These are phyloP conservation scores for Lachnellula cervina DNA, from an alignment of 2,329 filamentous ascomycete species.

Conservation along the genomic window DNA sequence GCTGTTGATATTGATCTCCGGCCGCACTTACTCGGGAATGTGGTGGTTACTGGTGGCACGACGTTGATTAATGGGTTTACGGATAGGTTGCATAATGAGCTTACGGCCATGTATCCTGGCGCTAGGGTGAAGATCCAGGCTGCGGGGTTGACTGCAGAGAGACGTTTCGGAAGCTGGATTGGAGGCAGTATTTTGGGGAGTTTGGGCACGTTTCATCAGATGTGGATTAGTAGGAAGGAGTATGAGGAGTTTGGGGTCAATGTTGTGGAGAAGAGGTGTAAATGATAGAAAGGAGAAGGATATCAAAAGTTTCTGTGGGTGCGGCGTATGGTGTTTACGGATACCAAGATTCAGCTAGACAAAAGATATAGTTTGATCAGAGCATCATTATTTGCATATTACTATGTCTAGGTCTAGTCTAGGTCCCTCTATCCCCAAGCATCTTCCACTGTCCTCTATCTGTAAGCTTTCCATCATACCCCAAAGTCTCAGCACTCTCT, in stretches of 20 bases:
- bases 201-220: constrained; percentile 95
- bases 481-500: not conserved
- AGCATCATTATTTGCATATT: too few species aligned
- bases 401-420: not conserved
- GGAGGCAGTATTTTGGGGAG: constrained; percentile 94
- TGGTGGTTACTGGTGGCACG: constrained; percentile 87
- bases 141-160: constrained; percentile 77
- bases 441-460: not conserved
- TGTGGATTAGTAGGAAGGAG: constrained; percentile 98
- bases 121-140: constrained; percentile 85
- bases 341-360: constrained; percentile 5
- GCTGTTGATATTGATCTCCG: constrained; percentile 87
- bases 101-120: constrained; percentile 76
- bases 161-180: constrained; percentile 92
- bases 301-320: constrained; percentile 6
- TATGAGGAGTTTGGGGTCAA: constrained; percentile 90
- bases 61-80: constrained; percentile 88
- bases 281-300: constrained; percentile 45
- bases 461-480: not conserved
- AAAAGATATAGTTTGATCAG: not conserved
- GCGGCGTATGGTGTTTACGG: constrained; percentile 25
- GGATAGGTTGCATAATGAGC: constrained; percentile 81
- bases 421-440: not conserved
- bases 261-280: constrained; percentile 95
- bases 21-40: constrained; percentile 76